These are phyloP conservation scores for Teratosphaeria gauchensis DNA, from an alignment of 2,329 filamentous ascomycete species.

Conservation along the genomic window DNA sequence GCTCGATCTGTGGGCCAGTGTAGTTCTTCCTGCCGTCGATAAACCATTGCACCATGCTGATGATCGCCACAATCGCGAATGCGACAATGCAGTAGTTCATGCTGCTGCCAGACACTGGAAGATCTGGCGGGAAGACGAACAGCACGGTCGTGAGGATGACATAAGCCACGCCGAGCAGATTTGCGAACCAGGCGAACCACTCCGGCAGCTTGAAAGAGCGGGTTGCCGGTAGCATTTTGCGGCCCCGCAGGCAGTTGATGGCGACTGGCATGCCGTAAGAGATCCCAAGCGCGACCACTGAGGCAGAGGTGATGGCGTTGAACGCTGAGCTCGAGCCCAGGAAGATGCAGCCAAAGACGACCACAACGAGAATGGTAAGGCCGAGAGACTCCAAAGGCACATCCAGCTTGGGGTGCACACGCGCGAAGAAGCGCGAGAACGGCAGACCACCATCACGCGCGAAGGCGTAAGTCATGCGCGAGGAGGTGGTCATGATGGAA, in stretches of 20 bases:
- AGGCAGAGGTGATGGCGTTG: constrained; percentile 33
- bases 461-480: constrained; percentile 29
- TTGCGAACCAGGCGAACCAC: constrained; percentile 50
- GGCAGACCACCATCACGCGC: constrained; percentile 28
- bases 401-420: constrained; percentile 26
- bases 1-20: constrained; percentile 36
- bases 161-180: constrained; percentile 53
- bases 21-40: constrained; percentile 54
- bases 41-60: constrained; percentile 50
- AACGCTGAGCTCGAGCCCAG: constrained; percentile 28
- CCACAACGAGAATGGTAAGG: constrained; percentile 22
- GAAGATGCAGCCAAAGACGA: constrained; percentile 29
- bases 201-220: constrained; percentile 49
- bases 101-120: constrained; percentile 54
- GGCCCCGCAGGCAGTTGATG: constrained; percentile 58
- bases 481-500: constrained; percentile 28
- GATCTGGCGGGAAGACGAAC: constrained; percentile 62
- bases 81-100: constrained; percentile 58
- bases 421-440: constrained; percentile 24
- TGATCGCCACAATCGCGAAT: constrained; percentile 48
- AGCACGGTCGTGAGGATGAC: constrained; percentile 62
- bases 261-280: constrained; percentile 66
- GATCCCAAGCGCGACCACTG: constrained; percentile 61
- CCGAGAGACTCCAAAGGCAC: constrained; percentile 26
- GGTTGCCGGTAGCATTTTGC: constrained; percentile 50